Evolutionary conservation across 257 asterid species (phyloP), one percentile per base, ranked within the genome.

Genomic region (Forsythia suspensa): DNA sequence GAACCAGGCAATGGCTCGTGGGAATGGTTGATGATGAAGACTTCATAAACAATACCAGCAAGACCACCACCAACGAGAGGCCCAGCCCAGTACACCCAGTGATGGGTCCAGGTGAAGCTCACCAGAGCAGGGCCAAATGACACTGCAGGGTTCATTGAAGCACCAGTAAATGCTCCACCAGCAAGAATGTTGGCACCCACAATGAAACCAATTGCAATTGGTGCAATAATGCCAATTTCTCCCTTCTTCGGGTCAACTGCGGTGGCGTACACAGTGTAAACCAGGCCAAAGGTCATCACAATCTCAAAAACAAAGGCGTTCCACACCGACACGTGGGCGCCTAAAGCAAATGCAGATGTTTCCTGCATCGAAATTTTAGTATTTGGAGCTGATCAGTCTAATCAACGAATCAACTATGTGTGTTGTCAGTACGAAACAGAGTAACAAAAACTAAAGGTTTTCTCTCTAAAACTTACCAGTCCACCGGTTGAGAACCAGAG

Each of bases 91-190:
- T 89, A 92, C 7, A 92, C 80, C 97, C 97, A 92, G 69, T 92
- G 97, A 84, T 84, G 6, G 7, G 78, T 51, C 96, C 96, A 92
- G 59, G 21, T 68, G 88, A 89, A 89, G 88, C 94, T 85, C 3
- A 88, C 79, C 78, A 92, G 20, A 29, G 95, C 90, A 3, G 95
- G 95, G 11, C 97, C 97, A 48, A 92, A 92, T 7, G 97, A 82
- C 2, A 92, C 95, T 0, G 97, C 97, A 0, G 97, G 97, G 87
- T 92, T 92, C 97, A 90, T 90, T n/a, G 96, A 90, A 0, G 96
- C 97, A 3, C 97, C 97, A 77, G 90, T 87, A 75, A 92, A 92
- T 5, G 92, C 87, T 1, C 97, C 97, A 41, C 97, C 97, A 34
- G 85, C 92, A 0, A 92, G 87, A 52, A 92, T 85, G 84, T 92